Base-by-base conservation (phyloP, 2,329 filamentous ascomycete species). In the Sporothrix sp. region DNA sequence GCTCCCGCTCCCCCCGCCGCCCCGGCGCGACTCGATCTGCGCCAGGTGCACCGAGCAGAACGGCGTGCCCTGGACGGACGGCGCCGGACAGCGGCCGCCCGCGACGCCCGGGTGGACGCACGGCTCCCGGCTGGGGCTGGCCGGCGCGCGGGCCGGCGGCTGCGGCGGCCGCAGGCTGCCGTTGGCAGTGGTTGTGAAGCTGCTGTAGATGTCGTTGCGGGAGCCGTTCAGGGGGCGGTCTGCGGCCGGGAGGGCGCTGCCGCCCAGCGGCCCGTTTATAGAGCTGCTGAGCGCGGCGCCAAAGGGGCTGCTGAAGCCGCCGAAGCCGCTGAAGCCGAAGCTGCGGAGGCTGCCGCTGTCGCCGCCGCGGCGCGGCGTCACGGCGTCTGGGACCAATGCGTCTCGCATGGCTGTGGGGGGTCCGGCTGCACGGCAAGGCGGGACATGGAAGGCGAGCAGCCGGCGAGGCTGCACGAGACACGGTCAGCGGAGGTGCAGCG, bases 401-500 rank as follows among this genome's bases (percentile, higher is more conserved):
- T 39, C 32, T 32, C 46, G 45, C 35, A 43, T 38, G 20, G 25
- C 28, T 47, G 18, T 40, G 25, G 23, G 28, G n/a, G 50, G 37
- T 40, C 28, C 30, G 13, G 43, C 14, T 37, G 43, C 40, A 21
- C 23, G 36, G 43, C 30, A 36, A 47, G 32, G 27, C 23, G 18
- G 50, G 16, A 51, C 50, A 51, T 42, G 7, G 25, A 18, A 48
- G 2, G 45, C 5, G 7, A 39, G 7, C 5, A 33, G 18, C 18
- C n/a, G 20, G 20, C 3, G 36, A 38, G 11, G 11, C 20, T 7
- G 23, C 14, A 23, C 11, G 36, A 9, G 4, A 37, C 3, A 4
- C 20, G 7, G 21, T 7, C 18, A 40, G 38, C 27, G 8, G 50
- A 38, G 52, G 56, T 54, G 55, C 58, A 44, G 13, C 4, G 38